phyloP scores from a whole-genome alignment of 345 rosid genomes.

The Brassica juncea region DNA sequence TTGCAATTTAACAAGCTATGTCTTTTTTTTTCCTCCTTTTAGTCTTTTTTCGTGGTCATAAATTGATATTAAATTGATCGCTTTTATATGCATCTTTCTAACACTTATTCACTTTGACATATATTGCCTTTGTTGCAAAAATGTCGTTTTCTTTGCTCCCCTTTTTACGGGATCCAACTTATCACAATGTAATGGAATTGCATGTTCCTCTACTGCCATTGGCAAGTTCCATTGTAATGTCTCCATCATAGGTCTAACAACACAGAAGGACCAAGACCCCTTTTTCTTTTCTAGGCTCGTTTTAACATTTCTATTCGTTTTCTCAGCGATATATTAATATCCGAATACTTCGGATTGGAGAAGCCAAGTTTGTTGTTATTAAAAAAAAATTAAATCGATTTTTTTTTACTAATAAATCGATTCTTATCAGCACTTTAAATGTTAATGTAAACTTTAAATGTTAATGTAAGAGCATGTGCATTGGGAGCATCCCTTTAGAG shows the following conservation, averaged over 20 bases:
- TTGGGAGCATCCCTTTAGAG: too few relatives aligned
- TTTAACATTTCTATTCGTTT: background rate
- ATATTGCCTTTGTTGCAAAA: constrained; percentile 10
- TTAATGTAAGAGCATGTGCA: too few relatives aligned
- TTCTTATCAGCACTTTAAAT: background rate
- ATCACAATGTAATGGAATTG: constrained; percentile 31
- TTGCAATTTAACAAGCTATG: background rate
- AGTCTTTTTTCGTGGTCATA: background rate
- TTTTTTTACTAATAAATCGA: too few relatives aligned
- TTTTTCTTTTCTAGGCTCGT: background rate
- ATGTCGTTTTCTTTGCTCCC: constrained; percentile 26
- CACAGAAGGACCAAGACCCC: constrained; percentile 5
- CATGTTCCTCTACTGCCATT: constrained; percentile 40
- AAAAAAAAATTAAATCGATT: background rate
- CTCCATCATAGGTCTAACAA: constrained; percentile 30
- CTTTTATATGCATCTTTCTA: background rate
- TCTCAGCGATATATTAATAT: background rate
- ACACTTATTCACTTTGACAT: background rate
- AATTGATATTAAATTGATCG: background rate
- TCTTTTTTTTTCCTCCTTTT: background rate
- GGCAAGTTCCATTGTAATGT: constrained; percentile 33
- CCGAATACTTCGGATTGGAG: background rate
- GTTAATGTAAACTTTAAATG: too few relatives aligned
- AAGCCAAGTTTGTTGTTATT: background rate
- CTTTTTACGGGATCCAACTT: constrained; percentile 28